A percentile compares a stretch with the other conserved stretches of the same genome.
Conservation (phyloP, 73 alveolate genomes). For the Stentor coeruleus region DNA sequence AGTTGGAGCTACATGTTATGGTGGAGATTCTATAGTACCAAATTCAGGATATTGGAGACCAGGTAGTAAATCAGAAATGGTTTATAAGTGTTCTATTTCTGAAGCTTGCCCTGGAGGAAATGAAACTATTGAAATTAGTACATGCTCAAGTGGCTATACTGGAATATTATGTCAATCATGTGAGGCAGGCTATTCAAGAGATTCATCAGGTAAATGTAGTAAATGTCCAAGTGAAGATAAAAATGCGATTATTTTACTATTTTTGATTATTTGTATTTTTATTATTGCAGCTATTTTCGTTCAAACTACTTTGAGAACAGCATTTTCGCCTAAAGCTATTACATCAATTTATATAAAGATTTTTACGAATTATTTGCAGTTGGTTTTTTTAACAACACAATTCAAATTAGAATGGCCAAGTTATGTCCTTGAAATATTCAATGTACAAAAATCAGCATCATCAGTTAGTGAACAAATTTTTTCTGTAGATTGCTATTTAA, state of each 20-base stretch:
- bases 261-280: not conserved
- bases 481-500: no score
- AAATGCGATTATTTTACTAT: not conserved
- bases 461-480: no score
- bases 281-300: not conserved
- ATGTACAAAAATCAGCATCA: no score
- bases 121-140: no score
- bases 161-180: not conserved
- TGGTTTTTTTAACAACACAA: conserved; percentile 46
- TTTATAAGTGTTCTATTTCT: not conserved
- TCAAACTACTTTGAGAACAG: not conserved
- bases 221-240: not conserved
- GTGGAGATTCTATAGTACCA: not conserved
- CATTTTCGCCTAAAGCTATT: not conserved
- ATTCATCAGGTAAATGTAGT: not conserved
- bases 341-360: conserved; percentile 52
- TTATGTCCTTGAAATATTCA: no score
- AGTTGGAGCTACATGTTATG: not conserved
- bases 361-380: conserved; percentile 49
- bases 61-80: not conserved
- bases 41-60: not conserved
- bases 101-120: not conserved
- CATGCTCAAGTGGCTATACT: not conserved
- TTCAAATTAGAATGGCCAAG: conserved; percentile 63
- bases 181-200: not conserved